phyloP scores from a whole-genome alignment of 129 eudicot genomes.

The Escallonia herrerae region DNA sequence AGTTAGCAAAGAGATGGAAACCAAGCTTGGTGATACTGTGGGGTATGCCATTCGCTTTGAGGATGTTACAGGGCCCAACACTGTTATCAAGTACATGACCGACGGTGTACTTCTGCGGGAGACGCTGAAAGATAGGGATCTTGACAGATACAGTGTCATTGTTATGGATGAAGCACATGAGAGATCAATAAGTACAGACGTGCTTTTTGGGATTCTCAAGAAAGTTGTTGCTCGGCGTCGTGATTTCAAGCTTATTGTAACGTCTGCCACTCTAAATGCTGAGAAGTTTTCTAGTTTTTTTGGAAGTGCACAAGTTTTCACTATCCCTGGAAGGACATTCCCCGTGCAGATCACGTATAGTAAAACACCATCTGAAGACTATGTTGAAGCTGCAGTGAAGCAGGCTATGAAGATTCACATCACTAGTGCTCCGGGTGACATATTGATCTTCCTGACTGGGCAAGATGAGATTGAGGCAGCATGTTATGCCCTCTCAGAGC shows the following conservation, averaged over 20 bases:
- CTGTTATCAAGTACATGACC: constrained; percentile 23
- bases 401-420: constrained; percentile 15
- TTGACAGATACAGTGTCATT: constrained; percentile 11
- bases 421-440: constrained; percentile 14
- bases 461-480: constrained; percentile 29
- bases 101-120: constrained; percentile 21
- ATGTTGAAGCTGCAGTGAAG: constrained; percentile 16
- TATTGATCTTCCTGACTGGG: constrained; percentile 24
- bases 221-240: constrained; percentile 1
- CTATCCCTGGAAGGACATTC: constrained; percentile 15
- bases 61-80: constrained; percentile 10
- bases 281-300: constrained; percentile 14
- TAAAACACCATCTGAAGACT: constrained; percentile 5
- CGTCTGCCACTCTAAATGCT: constrained; percentile 21
- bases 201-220: constrained; percentile 23
- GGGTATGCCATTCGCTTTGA: constrained; percentile 32
- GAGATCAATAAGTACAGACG: constrained; percentile 17
- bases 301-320: constrained; percentile 14
- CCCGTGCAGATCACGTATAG: constrained; percentile 14
- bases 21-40: constrained; percentile 17
- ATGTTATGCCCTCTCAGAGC: background rate
- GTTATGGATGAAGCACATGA: constrained; percentile 34
- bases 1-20: constrained; percentile 14
- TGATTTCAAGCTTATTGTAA: constrained; percentile 15
- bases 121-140: constrained; percentile 7